phyloP scores from a whole-genome alignment of 306 rosid genomes.

The Alnus glutinosa region DNA sequence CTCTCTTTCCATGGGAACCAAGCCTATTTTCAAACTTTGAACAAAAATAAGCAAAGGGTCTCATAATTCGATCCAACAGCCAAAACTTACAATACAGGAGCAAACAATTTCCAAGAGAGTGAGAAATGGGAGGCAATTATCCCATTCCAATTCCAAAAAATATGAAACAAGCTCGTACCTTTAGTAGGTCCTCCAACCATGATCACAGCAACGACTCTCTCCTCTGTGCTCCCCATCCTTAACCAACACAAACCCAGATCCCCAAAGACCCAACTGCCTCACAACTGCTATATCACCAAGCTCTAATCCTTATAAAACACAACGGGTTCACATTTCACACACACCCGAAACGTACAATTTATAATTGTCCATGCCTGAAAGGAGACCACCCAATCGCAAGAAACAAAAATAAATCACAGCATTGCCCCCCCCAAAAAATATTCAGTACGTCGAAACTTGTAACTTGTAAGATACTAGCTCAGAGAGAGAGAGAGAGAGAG shows the following conservation, averaged over 20 bases:
- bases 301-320: neutral
- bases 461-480: neutral
- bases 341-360: conserved; percentile 13
- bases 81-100: neutral
- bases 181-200: conserved; percentile 99
- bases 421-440: neutral
- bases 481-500: neutral
- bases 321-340: conserved; percentile 11
- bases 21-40: neutral
- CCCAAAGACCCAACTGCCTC: conserved; percentile 16
- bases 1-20: neutral
- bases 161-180: conserved; percentile 44
- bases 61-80: neutral
- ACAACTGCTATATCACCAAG: conserved; percentile 11
- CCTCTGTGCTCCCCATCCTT: conserved; percentile 65
- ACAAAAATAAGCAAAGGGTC: neutral
- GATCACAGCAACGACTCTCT: conserved; percentile 84
- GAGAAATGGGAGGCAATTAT: conserved; percentile 11
- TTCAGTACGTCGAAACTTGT: neutral
- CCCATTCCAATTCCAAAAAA: conserved; percentile 3
- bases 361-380: neutral
- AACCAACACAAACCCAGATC: conserved; percentile 42
- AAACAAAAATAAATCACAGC: conserved; percentile 6
- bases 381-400: neutral
- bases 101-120: neutral